phyloP scores from a whole-genome alignment of 345 rosid species.

The Xanthoceras sorbifolium region DNA sequence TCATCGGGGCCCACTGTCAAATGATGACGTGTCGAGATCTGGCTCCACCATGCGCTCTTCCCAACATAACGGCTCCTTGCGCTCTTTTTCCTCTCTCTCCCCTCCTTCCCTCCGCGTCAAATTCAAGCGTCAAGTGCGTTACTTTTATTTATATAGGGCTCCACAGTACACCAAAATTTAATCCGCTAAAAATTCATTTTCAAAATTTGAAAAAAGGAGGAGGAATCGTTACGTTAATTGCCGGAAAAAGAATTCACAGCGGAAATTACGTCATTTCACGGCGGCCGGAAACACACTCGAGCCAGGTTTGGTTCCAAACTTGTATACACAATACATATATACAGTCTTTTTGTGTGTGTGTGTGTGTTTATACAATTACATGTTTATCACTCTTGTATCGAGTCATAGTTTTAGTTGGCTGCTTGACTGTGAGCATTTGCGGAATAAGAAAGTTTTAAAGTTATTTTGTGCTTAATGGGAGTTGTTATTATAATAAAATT shows the following conservation, averaged over 20 bases:
- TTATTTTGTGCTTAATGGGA: background rate
- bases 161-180: background rate
- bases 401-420: background rate
- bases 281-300: background rate
- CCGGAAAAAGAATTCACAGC: background rate
- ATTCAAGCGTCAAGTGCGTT: conserved; percentile 38
- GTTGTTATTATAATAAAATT: background rate
- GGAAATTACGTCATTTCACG: background rate
- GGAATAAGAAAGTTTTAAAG: background rate
- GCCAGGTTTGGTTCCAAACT: background rate
- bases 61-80: conserved; percentile 42
- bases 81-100: conserved; percentile 30
- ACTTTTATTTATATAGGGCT: background rate
- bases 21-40: conserved; percentile 27
- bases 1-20: conserved; percentile 9
- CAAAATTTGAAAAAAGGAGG: background rate
- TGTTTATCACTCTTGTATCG: background rate
- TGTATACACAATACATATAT: background rate
- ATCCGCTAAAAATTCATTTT: background rate
- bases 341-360: background rate
- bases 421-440: background rate
- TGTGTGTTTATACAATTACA: background rate
- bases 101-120: conserved; percentile 11
- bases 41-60: background rate
- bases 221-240: background rate